Conservation (phyloP, 2,329 filamentous ascomycete species). For the Cercospora sesami region DNA sequence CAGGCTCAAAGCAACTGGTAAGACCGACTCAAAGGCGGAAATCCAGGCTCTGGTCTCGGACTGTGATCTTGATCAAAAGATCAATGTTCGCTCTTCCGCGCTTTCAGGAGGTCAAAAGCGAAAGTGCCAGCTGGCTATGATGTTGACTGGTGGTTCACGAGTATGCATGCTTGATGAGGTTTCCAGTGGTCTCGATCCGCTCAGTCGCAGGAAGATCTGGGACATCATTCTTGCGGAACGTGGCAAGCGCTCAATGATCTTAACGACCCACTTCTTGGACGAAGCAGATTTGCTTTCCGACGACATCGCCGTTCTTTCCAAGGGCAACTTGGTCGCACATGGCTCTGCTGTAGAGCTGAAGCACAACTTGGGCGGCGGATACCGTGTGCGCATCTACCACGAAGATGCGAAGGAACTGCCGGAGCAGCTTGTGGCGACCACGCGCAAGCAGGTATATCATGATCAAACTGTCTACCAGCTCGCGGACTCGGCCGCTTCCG, state of each 20-base stretch:
- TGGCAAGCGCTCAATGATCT: slow-evolving; percentile 75
- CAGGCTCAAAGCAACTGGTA: slow-evolving; percentile 66
- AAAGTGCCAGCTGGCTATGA: slow-evolving; percentile 90
- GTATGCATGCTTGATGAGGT: slow-evolving; percentile 93
- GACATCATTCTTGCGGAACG: slow-evolving; percentile 86
- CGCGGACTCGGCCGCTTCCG: slow-evolving; percentile 67
- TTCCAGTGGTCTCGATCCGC: slow-evolving; percentile 80
- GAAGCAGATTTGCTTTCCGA: slow-evolving; percentile 89
- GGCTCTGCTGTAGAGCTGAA: slow-evolving; percentile 87
- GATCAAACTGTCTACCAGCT: slow-evolving; percentile 75
- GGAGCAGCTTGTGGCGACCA: slow-evolving; percentile 27
- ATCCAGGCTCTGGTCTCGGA: slow-evolving; percentile 64
- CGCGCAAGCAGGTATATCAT: slow-evolving; percentile 54
- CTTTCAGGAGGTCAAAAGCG: slow-evolving; percentile 89
- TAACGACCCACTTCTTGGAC: slow-evolving; percentile 92
- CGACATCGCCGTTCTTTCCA: slow-evolving; percentile 83
- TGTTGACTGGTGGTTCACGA: slow-evolving; percentile 85
- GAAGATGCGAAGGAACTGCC: slow-evolving; percentile 41
- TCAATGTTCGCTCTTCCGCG: slow-evolving; percentile 69
- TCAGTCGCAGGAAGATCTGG: slow-evolving; percentile 88
- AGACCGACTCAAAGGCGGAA: slow-evolving; percentile 60
- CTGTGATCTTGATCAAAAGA: slow-evolving; percentile 75
- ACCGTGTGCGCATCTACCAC: slow-evolving; percentile 74
- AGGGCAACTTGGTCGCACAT: slow-evolving; percentile 75
- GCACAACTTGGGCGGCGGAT: slow-evolving; percentile 76